Evolutionary conservation across 805 yeast species (phyloP), one percentile per base, ranked within the genome.

Genomic region (Pichia gijzeniarum): DNA sequence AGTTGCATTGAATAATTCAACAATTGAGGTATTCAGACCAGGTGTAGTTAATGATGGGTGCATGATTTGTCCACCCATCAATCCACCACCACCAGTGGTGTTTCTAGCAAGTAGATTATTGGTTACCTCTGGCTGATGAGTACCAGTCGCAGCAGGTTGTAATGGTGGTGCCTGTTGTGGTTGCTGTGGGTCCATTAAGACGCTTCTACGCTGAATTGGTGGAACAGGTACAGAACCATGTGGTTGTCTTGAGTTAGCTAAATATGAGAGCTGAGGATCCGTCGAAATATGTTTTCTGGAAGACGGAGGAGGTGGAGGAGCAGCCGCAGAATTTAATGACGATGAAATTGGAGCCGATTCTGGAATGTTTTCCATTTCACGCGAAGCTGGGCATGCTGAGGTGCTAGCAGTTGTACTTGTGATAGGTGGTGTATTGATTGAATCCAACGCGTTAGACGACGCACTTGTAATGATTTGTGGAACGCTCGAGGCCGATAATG

Each of bases 11-110:
- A 87, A 71, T 12, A 85, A 80, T 66, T 91, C 98, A n/a, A 93
- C 90, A 51, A 89, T 69, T 39, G 95, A 83, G 3, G 90, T 80
- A 55, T 82, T 86, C 53, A 91, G 69, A 2, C 93, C 95, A n/a
- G 79, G 74, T 38, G 62, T 59, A 13, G 74, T 65, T 54, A 72
- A 59, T 22, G 75, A 69, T 32, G 81, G 73, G 58, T 77, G 84
- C 50, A 69, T 75, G n/a, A 64, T 60, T 52, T 59, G 67, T 6
- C 67, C 68, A 45, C 59, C 58, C 3, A 58, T 46, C 7, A 61
- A 52, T 6, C 65, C 59, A 33, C 68, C 68, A 35, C 52, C 62
- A 30, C 59, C 68, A 3, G 64, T 64, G 20, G 57, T 53, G 39
- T 63, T 60, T 44, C 58, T 59, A 19, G 66, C 62, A 22, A 62